Conservation (phyloP, 176 grass and related monocot genomes). For the Aegilops umbellulata region DNA sequence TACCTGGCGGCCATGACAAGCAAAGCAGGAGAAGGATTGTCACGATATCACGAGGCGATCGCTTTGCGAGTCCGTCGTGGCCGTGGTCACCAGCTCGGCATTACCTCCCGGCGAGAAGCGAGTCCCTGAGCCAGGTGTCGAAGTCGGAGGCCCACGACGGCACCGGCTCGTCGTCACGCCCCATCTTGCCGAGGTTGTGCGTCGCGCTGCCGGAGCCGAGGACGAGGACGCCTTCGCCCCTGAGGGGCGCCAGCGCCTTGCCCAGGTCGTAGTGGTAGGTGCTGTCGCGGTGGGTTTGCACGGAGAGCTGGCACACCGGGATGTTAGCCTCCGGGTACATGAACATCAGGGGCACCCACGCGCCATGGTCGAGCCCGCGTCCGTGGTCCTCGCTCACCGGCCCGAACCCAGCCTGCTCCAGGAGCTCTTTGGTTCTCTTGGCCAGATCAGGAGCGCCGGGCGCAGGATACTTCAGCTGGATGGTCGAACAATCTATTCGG, state of each 20-base stretch:
- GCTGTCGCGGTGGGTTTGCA: conserved; percentile 52
- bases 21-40: no score
- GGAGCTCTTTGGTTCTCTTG: conserved; percentile 51
- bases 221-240: conserved; percentile 65
- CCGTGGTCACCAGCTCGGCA: no score
- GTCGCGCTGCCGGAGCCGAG: conserved; percentile 78
- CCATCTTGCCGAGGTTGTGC: conserved; percentile 58
- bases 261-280: conserved; percentile 74
- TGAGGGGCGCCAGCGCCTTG: conserved; percentile 58
- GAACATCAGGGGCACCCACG: conserved; percentile 68
- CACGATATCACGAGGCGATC: no score
- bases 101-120: conserved; percentile 63
- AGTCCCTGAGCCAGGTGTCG: conserved; percentile 67
- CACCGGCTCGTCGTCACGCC: background rate
- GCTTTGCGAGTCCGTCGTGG: no score
- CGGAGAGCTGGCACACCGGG: conserved; percentile 76
- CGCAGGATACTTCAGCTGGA: conserved; percentile 73
- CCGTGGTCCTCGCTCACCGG: conserved; percentile 47
- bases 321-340: conserved; percentile 77
- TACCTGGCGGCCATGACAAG: conserved; percentile 23
- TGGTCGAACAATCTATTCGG: background rate
- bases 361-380: conserved; percentile 73
- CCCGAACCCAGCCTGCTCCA: conserved; percentile 57
- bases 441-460: conserved; percentile 69
- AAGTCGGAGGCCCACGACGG: conserved; percentile 62